Evolutionary conservation across 805 yeast genomes (phyloP).

Genomic region (Jamesozyma lodderae): DNA sequence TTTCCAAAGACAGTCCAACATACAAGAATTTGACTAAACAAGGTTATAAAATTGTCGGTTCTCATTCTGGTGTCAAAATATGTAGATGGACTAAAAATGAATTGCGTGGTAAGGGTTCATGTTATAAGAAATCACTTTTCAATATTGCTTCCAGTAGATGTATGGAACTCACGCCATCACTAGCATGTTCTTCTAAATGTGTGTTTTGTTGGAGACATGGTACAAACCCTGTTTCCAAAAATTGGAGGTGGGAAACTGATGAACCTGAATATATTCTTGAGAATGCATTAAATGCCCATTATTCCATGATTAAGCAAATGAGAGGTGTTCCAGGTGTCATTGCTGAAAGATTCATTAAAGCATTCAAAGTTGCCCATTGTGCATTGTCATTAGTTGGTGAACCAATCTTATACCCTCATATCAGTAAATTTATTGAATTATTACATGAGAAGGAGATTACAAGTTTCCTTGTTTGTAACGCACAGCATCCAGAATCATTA

Average conservation of each 20-base stretch:
- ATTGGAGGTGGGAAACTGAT: conserved; percentile 95
- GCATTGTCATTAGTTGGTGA: conserved; percentile 91
- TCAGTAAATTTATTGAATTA: conserved; percentile 73
- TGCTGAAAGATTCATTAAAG: conserved; percentile 83
- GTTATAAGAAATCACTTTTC: conserved; percentile 86
- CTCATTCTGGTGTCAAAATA: conserved; percentile 90
- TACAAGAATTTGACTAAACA: conserved; percentile 82
- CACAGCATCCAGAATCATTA: conserved; percentile 87
- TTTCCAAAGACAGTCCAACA: conserved; percentile 81
- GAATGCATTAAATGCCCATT: conserved; percentile 85
- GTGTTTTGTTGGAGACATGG: conserved; percentile 98
- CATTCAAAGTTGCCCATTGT: conserved; percentile 82
- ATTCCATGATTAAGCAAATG: conserved; percentile 86
- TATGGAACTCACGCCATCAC: conserved; percentile 92
- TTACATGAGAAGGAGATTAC: conserved; percentile 74
- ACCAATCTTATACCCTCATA: conserved; percentile 88
- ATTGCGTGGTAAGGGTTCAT: conserved; percentile 85
- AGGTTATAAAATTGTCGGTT: conserved; percentile 87
- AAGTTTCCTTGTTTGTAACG: conserved; percentile 85
- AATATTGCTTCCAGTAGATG: conserved; percentile 86
- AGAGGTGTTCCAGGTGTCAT: conserved; percentile 93
- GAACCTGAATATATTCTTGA: conserved; percentile 74
- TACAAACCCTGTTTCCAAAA: conserved; percentile 90
- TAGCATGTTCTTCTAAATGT: conserved; percentile 91
- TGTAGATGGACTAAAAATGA: conserved; percentile 97